phyloP scores from a whole-genome alignment of 129 eudicot genomes.

The Heracleum sosnowskyi region DNA sequence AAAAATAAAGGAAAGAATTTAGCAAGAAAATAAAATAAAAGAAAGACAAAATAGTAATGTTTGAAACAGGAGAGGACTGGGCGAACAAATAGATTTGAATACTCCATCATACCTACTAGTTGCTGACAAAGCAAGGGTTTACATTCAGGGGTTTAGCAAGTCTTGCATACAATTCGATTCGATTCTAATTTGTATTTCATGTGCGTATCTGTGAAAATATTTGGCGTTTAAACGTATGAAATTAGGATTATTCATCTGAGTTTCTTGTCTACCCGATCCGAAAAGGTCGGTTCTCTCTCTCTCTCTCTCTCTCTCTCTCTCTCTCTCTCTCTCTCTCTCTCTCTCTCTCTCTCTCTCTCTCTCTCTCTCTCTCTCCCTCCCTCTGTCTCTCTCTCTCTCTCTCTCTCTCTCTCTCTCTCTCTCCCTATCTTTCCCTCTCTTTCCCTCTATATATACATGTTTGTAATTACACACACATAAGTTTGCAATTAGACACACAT shows the following conservation, averaged over 20 bases:
- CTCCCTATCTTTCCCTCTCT: neutral
- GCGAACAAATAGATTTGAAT: no score
- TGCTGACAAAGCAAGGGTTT: neutral
- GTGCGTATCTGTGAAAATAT: neutral
- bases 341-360: neutral
- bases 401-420: neutral
- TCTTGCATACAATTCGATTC: neutral
- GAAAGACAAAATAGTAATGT: no score
- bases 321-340: neutral
- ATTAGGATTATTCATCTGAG: neutral
- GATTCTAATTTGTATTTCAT: no score
- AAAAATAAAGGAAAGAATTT: no score
- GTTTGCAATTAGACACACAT: neutral
- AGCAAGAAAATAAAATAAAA: no score
- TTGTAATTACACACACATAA: neutral
- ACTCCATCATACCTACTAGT: no score
- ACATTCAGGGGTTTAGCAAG: neutral
- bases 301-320: neutral
- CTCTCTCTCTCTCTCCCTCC: neutral
- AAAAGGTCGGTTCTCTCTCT: neutral
- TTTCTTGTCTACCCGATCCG: neutral
- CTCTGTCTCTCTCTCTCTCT: neutral
- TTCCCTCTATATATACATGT: neutral
- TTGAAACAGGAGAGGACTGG: no score
- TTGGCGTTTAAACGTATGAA: neutral